These are phyloP conservation scores for Hypoxylon fragiforme DNA, from an alignment of 495 filamentous ascomycete species.

Conservation along the genomic window DNA sequence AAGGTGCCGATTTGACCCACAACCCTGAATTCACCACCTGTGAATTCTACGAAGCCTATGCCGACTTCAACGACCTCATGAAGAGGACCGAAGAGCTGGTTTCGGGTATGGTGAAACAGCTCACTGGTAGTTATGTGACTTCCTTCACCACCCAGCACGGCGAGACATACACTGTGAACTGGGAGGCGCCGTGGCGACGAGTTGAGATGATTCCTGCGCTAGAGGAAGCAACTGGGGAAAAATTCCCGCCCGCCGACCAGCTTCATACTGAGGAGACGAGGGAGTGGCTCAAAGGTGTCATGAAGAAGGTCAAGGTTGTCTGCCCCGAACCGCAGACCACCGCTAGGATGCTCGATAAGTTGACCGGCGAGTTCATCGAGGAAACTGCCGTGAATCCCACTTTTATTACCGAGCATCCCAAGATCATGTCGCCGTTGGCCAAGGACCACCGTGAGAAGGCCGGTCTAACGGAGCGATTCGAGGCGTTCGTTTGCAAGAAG, in stretches of 20 bases:
- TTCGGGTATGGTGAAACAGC: conserved; percentile 84
- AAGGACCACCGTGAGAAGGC: conserved; percentile 83
- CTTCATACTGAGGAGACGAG: conserved; percentile 87
- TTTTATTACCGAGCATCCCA: conserved; percentile 73
- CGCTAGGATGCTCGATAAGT: conserved; percentile 95
- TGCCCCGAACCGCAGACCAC: conserved; percentile 91
- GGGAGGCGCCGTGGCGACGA: conserved; percentile 90
- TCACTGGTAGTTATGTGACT: conserved; percentile 84
- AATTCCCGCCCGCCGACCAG: conserved; percentile 86
- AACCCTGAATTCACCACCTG: conserved; percentile 98
- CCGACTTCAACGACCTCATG: conserved; percentile 93
- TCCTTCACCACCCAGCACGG: conserved; percentile 79
- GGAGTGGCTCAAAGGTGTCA: conserved; percentile 78
- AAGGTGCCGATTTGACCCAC: conserved; percentile 94
- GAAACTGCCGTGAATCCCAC: conserved; percentile 92
- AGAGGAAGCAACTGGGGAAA: conserved; percentile 86
- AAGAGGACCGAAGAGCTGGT: conserved; percentile 92
- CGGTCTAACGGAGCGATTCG: conserved; percentile 94
- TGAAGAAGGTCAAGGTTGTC: conserved; percentile 88
- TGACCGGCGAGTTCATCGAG: conserved; percentile 96
- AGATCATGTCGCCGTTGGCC: conserved; percentile 88
- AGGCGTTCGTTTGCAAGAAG: conserved; percentile 97
- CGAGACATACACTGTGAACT: conserved; percentile 87
- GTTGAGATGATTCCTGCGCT: conserved; percentile 97
- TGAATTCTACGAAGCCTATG: conserved; percentile 96